Conservation (phyloP, 495 filamentous ascomycete genomes). For the Aspergillus nanangensis region DNA sequence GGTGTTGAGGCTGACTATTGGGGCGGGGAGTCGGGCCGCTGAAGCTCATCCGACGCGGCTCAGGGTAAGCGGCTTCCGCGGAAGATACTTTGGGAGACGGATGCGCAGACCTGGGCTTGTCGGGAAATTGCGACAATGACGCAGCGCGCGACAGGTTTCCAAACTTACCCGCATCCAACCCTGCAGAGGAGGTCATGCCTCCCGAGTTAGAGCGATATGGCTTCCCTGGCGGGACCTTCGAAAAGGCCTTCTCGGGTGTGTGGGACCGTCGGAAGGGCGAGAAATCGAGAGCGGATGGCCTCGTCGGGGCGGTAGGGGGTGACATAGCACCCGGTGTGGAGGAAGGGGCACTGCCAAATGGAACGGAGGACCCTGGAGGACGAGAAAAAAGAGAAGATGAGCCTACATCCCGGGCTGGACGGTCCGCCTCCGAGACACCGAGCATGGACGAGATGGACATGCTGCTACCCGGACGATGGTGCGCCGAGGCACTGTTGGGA, state of each 20-base stretch:
- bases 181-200: conserved; percentile 25
- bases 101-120: conserved; percentile 36
- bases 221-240: conserved; percentile 28
- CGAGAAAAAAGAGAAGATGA: conserved; percentile 50
- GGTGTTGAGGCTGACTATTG: conserved; percentile 41
- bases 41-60: conserved; percentile 37
- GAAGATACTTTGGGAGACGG: conserved; percentile 37
- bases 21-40: conserved; percentile 37
- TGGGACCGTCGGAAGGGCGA: conserved; percentile 61
- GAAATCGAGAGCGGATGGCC: conserved; percentile 53
- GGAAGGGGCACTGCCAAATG: conserved; percentile 26
- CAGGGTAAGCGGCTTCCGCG: conserved; percentile 29
- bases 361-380: conserved; percentile 45
- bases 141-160: conserved; percentile 30
- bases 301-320: conserved; percentile 39
- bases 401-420: conserved; percentile 54
- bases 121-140: conserved; percentile 31
- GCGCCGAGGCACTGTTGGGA: conserved; percentile 36
- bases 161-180: conserved; percentile 30
- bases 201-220: conserved; percentile 43
- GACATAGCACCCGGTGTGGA: conserved; percentile 39
- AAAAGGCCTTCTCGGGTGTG: conserved; percentile 61
- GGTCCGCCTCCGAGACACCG: conserved; percentile 54
- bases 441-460: conserved; percentile 98
- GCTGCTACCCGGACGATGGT: conserved; percentile 62